These are phyloP conservation scores for Hypoxylon subgilvum DNA, from an alignment of 495 filamentous ascomycete species.

Conservation along the genomic window DNA sequence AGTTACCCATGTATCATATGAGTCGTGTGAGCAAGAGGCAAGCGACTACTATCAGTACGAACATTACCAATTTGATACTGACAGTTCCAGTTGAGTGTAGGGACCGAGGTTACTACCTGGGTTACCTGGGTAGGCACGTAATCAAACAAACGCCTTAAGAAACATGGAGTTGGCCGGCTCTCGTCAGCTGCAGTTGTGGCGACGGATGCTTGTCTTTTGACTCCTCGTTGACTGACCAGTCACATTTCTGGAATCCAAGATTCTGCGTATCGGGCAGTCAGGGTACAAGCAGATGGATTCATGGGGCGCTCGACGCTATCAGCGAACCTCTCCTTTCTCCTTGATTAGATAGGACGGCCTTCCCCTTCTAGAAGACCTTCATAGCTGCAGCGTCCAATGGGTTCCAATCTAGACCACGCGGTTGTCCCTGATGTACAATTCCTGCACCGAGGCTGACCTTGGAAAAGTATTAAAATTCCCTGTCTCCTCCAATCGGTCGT, in stretches of 20 bases:
- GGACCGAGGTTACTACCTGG: no score
- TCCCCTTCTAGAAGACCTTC: slow-evolving; percentile 41
- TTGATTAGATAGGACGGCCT: slow-evolving; percentile 35
- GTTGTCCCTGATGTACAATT: slow-evolving; percentile 22
- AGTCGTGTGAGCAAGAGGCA: no score
- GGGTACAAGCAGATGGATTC: slow-evolving; percentile 14
- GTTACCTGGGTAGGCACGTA: no score
- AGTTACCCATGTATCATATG: no score
- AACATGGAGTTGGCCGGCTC: no score
- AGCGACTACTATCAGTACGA: no score
- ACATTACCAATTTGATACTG: no score
- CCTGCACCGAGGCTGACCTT: slow-evolving; percentile 34
- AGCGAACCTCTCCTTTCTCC: neutral
- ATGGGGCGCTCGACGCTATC: slow-evolving; percentile 7
- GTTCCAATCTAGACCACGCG: slow-evolving; percentile 37
- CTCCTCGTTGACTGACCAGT: slow-evolving; percentile 18
- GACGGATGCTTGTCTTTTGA: neutral
- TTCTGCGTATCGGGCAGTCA: slow-evolving; percentile 20
- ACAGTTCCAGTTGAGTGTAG: no score
- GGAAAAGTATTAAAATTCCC: slow-evolving; percentile 36
- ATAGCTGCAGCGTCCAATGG: slow-evolving; percentile 32
- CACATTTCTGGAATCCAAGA: slow-evolving; percentile 11
- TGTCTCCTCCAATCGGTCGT: slow-evolving; percentile 1
- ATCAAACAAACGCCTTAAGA: no score
- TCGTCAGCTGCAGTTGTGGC: slow-evolving; percentile 21